phyloP scores from a whole-genome alignment of 805 yeast genomes.

The Saccharomycopsis schoenii region DNA sequence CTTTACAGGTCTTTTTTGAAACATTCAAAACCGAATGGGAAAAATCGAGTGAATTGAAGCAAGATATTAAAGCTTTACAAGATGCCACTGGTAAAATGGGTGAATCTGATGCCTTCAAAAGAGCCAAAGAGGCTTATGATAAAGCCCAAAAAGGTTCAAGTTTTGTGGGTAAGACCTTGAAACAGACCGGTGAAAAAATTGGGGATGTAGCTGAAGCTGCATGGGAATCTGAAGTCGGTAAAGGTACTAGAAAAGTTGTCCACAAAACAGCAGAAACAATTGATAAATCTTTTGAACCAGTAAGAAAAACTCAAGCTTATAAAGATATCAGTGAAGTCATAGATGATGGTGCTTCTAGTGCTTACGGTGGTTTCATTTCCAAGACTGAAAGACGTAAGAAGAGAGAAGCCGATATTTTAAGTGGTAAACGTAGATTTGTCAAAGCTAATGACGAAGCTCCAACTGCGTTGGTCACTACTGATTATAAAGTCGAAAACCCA shows the following conservation, averaged over 20 bases:
- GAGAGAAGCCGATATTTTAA: conserved; percentile 51
- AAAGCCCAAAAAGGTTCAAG: conserved; percentile 67
- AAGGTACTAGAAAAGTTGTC: conserved; percentile 81
- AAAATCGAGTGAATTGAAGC: conserved; percentile 81
- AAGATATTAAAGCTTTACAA: conserved; percentile 85
- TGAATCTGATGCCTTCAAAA: conserved; percentile 86
- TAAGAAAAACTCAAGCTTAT: conserved; percentile 80
- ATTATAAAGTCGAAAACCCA: conserved; percentile 65
- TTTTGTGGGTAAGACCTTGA: conserved; percentile 62
- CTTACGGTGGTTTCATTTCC: conserved; percentile 87
- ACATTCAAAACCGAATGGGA: conserved; percentile 88
- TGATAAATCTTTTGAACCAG: conserved; percentile 86
- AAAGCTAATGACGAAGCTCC: conserved; percentile 79
- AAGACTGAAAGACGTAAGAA: conserved; percentile 72
- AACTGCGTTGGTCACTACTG: conserved; percentile 70
- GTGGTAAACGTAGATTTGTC: conserved; percentile 54
- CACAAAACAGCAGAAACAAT: conserved; percentile 71
- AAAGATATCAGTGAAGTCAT: conserved; percentile 82
- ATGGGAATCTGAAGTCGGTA: conserved; percentile 93
- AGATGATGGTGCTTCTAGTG: conserved; percentile 80
- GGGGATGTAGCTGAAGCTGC: conserved; percentile 85
- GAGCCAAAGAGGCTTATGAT: conserved; percentile 87
- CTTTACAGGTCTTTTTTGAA: conserved; percentile 85
- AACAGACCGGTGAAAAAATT: conserved; percentile 87
- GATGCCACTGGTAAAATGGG: conserved; percentile 93